Evolutionary conservation across 768 basidiomycete species (phyloP), one percentile per base, ranked within the genome.

Genomic region (Rhodotorula paludigena): DNA sequence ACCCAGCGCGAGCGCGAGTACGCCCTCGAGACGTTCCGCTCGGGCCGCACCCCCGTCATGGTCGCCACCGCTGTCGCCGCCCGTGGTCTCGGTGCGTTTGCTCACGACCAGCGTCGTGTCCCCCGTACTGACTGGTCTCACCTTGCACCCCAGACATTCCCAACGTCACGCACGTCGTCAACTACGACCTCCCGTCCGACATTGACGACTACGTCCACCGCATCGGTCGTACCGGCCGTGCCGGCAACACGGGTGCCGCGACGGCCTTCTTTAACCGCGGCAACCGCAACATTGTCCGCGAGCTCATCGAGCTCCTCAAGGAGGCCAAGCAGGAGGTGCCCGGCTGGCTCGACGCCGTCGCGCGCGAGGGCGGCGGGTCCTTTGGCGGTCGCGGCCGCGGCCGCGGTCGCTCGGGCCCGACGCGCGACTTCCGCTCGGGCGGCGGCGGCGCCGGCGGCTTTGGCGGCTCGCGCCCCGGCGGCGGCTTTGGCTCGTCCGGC

Each of bases 51-150:
- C 1, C 96, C 96, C 41, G 88, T 98, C 80, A 82, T 99, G 75
- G 96, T 99, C 64, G 96, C 96, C 48, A 99, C 96, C 21, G 96
- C 96, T 58, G 96, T 99, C 63, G 96, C 96, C 41, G 96, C 96
- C 63, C 92, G 96, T 82, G 96, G 96, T 77, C 86, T 99, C 74
- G 60, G 41, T 42, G 41, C 41, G 41, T 42, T 14, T n/a, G n/a
- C n/a, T n/a, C n/a, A n/a, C n/a, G n/a, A n/a, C n/a, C n/a, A n/a
- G n/a, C n/a, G n/a, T n/a, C n/a, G n/a, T n/a, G n/a, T n/a, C n/a
- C n/a, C n/a, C n/a, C n/a, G n/a, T n/a, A n/a, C n/a, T n/a, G n/a
- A n/a, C n/a, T 20, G 9, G 16, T 15, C 41, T 20, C 16, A 14
- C 11, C 96, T 5, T 42, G 16, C 18, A n/a, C 8, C 18, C 16